Conservation (phyloP, 805 yeast species). For the Ogataea neopini region DNA sequence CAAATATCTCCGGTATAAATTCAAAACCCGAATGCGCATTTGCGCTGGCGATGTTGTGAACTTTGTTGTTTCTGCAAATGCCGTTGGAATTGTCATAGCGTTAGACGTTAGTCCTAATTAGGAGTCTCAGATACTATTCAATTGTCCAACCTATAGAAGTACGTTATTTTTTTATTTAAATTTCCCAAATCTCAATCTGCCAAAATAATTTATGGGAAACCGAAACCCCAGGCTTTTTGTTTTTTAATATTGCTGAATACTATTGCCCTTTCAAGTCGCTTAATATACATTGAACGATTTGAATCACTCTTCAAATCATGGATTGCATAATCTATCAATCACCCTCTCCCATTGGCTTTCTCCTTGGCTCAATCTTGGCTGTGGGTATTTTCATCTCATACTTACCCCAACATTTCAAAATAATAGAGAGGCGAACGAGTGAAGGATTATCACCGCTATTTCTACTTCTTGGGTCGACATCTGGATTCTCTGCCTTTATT, state of each 20-base stretch:
- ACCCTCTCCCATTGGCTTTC: conserved; percentile 53
- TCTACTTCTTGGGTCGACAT: conserved; percentile 65
- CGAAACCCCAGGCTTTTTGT: not conserved
- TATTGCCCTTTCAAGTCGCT: no score
- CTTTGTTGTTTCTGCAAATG: conserved; percentile 80
- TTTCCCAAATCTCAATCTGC: conserved; percentile 3
- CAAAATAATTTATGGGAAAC: conserved; percentile 7
- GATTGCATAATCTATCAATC: conserved; percentile 45
- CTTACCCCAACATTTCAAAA: conserved; percentile 70
- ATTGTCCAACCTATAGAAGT: not conserved
- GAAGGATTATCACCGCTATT: conserved; percentile 80
- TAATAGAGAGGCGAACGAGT: conserved; percentile 57
- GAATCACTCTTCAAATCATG: no score
- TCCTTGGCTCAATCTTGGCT: conserved; percentile 54
- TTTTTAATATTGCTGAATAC: no score
- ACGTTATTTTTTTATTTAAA: not conserved
- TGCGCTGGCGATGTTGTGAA: conserved; percentile 62
- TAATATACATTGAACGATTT: no score
- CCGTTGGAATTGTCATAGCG: conserved; percentile 66
- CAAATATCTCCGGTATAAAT: conserved; percentile 73
- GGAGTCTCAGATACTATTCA: not conserved
- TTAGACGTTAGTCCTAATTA: not conserved
- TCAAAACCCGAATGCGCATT: conserved; percentile 62
- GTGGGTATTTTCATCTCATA: conserved; percentile 71
- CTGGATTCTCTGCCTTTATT: conserved; percentile 66